Base-by-base conservation (phyloP, 176 grass and related monocot species). In the Musa troglodytarum region DNA sequence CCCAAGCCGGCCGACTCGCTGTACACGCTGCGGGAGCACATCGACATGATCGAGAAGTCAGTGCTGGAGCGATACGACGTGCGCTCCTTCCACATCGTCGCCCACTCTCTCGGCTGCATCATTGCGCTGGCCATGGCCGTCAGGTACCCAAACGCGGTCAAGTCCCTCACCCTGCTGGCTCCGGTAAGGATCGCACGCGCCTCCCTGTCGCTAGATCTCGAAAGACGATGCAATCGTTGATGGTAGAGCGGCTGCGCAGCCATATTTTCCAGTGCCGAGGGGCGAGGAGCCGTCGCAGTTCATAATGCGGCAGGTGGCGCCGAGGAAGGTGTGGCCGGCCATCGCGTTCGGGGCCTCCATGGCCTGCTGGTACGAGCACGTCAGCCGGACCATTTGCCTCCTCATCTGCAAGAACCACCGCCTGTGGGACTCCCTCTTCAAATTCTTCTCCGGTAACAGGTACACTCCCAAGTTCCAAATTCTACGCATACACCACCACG, bases 21-120 rank as follows among this genome's bases (percentile, higher is more conserved):
- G 66, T 95, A 95, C 85, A 82, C n/a, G 13, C 71, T 95, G 51
- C 74, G 69, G 26, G 91, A 95, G 77, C 88, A 95, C 74, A 74
- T 82, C 7, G 80, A 83, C 15, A 85, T 82, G 50, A 88, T 95
- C 74, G 85, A 90, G 43, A 73, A 67, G 1, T 83, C 74, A 57
- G 65, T 86, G 62, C 10, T 83, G 15, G 74, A 89, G 8, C 62
- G 78, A 3, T 67, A 79, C 8, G 29, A 76, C 53, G 22, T 76
- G 10, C 19, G 28, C 14, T 70, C 68, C 68, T 70, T 70, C 68
- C 68, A 70, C 68, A 70, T 70, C 20, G 68, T 70, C 43, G 68
- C 68, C 49, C 68, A 70, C 34, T 70, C 68, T 0, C 68, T 70
- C 68, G 68, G 68, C 49, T 70, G 68, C 68, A 70, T 70, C 68